These are phyloP conservation scores for Trichoderma guizhouense DNA, from an alignment of 2,329 filamentous ascomycete genomes.

Conservation along the genomic window DNA sequence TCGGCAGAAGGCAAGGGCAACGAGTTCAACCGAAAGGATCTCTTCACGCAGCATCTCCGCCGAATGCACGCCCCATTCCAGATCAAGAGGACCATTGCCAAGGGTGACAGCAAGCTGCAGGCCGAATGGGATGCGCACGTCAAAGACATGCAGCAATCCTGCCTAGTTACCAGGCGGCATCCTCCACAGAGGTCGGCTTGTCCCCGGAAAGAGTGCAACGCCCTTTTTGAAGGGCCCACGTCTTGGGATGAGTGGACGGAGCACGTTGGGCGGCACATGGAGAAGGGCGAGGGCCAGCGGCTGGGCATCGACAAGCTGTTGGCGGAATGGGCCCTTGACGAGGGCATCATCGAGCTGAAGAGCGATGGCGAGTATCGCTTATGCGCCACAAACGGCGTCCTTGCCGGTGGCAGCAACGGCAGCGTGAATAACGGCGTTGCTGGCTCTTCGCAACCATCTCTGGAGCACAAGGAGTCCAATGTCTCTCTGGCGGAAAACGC, in stretches of 20 bases:
- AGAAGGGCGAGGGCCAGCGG: constrained; percentile 61
- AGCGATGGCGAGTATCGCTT: constrained; percentile 56
- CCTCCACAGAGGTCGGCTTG: constrained; percentile 71
- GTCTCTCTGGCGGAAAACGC: constrained; percentile 20
- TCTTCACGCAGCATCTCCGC: constrained; percentile 90
- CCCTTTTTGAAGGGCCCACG: constrained; percentile 64
- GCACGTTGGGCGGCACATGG: constrained; percentile 86
- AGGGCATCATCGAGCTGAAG: constrained; percentile 59
- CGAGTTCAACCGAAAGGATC: constrained; percentile 89
- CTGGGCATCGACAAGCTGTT: constrained; percentile 57
- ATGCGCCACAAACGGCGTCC: constrained; percentile 29
- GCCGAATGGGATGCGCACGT: constrained; percentile 63
- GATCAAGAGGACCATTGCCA: constrained; percentile 55
- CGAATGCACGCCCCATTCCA: constrained; percentile 83
- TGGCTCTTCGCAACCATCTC: constrained; percentile 1
- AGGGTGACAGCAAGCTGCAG: constrained; percentile 57
- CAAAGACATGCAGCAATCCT: constrained; percentile 69
- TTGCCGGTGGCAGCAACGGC: constrained; percentile 19
- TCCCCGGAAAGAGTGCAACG: constrained; percentile 66
- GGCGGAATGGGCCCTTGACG: constrained; percentile 60
- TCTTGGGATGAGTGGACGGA: constrained; percentile 92
- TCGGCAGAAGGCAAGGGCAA: constrained; percentile 56
- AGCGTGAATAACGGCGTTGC: not conserved
- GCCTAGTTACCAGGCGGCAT: constrained; percentile 65
- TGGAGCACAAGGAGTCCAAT: constrained; percentile 29